Base-by-base conservation (phyloP, 345 rosid species). In the Trapa incisa region DNA sequence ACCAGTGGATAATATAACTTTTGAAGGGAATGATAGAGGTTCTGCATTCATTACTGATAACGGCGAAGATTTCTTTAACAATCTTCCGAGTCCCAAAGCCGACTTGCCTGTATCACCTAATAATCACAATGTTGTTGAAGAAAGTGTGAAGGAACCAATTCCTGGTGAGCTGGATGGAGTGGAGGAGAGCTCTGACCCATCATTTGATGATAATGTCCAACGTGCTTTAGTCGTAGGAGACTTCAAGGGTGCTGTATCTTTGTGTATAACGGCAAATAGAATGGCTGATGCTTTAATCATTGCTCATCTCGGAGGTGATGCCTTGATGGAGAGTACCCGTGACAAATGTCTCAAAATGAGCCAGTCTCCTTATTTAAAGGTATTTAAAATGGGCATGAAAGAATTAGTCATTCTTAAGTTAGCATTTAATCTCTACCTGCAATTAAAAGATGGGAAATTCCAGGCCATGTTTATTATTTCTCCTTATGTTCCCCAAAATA, bases 41-140 rank as follows among this genome's bases (percentile, higher is more conserved):
- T 41, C 83, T 41, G 45, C 80, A 67, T 86, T 85, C 78, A 63
- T 86, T 71, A 66, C 82, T 66, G 99, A 89, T 84, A 93, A 87
- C 65, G 97, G 97, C 66, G 96, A 87, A 79, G 99, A 94, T 82
- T 94, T 94, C 84, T 94, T 94, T 70, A 82, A 94, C 82, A 94
- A 86, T 78, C 91, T 91, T 70, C 91, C 93, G 8, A 89, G 92
- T 82, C 96, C 97, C 64, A 94, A 86, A 75, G 84, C 88, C 36
- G 91, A 87, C 69, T 81, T 89, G 52, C 95, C 96, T 43, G 70
- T 78, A 61, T 77, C 84, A 47, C 69, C 78, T 73, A 83, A 72
- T 68, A 76, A 71, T 69, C 74, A 71, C 14, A 74, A 79, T 78
- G 75, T 67, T 70, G 65, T 78, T 58, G 88, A 74, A 60, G 83